Evolutionary conservation across 306 rosid species (phyloP), one percentile per base, ranked within the genome.

Genomic region (Cucurbita pepo): DNA sequence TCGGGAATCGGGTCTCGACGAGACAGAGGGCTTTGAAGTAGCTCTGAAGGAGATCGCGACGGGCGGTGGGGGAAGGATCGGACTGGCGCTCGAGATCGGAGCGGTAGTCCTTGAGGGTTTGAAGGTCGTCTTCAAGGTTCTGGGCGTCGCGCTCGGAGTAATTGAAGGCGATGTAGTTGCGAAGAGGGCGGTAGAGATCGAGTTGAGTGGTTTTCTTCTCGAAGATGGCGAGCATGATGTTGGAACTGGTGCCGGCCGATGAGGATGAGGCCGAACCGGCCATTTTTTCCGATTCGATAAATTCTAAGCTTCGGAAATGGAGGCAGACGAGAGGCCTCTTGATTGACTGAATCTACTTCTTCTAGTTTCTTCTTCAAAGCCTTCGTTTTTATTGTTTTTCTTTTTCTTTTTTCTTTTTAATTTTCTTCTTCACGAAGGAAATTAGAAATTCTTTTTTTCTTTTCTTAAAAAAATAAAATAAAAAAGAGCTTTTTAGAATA

Each of bases 91-190:
- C 97, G 55, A 94, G 0, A 56, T 94, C 99, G 76, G 92, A 80
- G 59, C 99, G 96, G 61, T 79, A 81, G 48, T 89, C 88, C 64
- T 89, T 94, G 2, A 94, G 89, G 85, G 90, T 87, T 87, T 94
- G 91, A 78, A 94, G 96, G 73, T 94, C 99, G 79, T 94, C 97
- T 45, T 94, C 99, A 55, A 89, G 83, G 84, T 86, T 91, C 54
- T 91, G 97, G 8, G 99, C 97, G 40, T 94, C 97, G 66, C 97
- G 96, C 52, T 94, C 99, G n/a, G 99, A 94, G 89, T 94, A 94
- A 73, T 89, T 84, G 86, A 83, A 88, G 13, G 90, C 83, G 72
- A 94, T 82, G 85, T 77, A 94, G 71, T 89, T 94, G 86, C 99
- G 97, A 8, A 94, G 92, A 0, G 99, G 95, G 3, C 96, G 89